Base-by-base conservation (phyloP, 2,329 filamentous ascomycete genomes). In the Aplosporella prunicola region DNA sequence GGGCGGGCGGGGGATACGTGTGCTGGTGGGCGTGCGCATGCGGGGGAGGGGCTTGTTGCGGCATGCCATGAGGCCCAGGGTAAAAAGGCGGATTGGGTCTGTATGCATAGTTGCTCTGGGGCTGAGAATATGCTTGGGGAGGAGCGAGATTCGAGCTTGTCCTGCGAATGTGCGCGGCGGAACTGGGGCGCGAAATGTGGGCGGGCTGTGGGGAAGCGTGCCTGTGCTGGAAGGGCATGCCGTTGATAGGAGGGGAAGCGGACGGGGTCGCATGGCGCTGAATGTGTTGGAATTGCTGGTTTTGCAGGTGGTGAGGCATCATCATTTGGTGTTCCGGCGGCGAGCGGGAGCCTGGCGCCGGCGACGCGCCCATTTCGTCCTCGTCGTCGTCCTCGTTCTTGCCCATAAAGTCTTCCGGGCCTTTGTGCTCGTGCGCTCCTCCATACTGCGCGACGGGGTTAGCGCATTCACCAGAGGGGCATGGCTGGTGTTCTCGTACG, bases 341-440 rank as follows among this genome's bases (percentile, higher is more conserved):
- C 34, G 70, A 68, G 38, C 68, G 60, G 18, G 84, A 84, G 44
- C 76, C 76, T 43, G 78, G 76, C 6, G 80, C 80, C 31, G 82
- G 82, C 5, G 82, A 83, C 41, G 72, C 80, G 20, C 82, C 80
- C 41, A 44, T 35, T 11, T 93, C 87, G 33, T 95, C 88, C 35
- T 91, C 85, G 47, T 82, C 82, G 45, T 82, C 81, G 40, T 67
- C 68, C 42, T 74, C 74, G 41, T 70, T 69, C 60, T 81, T 81
- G 47, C 86, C 86, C 54, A 81, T 83, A 63, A 94, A 98, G 62
- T 98, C 91, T 38, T 75, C 73, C 1, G 91, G 91, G 2, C 89
- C 89, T 65, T 96, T 98, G 65, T 96, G 89, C 61, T 98, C 91
- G 61, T 91, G 93, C 29, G 88, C 81, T 42, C 78, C 81, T 51